Conservation (phyloP, 768 basidiomycete genomes). For the Harrya chromipes region DNA sequence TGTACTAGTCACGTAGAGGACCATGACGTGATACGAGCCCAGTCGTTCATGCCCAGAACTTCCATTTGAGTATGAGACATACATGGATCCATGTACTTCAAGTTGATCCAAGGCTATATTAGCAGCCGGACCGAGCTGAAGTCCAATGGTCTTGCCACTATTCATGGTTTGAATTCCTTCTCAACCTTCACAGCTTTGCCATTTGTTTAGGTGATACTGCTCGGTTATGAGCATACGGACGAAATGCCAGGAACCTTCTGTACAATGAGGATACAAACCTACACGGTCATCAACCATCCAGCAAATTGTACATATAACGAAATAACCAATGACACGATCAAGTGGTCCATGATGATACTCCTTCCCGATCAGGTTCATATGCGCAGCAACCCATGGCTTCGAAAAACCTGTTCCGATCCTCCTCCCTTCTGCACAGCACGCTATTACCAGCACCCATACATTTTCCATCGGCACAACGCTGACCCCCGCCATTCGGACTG, state of each 20-base stretch:
- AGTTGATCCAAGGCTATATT: too few relatives aligned
- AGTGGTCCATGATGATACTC: neutral
- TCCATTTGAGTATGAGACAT: too few relatives aligned
- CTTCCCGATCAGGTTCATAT: conserved; percentile 38
- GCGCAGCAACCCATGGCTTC: conserved; percentile 42
- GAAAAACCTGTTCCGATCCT: conserved; percentile 44
- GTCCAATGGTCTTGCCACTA: too few relatives aligned
- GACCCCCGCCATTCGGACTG: conserved; percentile 11
- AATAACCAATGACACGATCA: neutral
- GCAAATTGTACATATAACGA: neutral
- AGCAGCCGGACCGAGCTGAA: too few relatives aligned
- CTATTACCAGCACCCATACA: conserved; percentile 40
- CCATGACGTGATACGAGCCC: too few relatives aligned
- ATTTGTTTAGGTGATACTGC: too few relatives aligned
- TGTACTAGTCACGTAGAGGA: neutral
- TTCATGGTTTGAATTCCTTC: too few relatives aligned
- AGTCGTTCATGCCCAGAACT: too few relatives aligned
- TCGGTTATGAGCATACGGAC: neutral
- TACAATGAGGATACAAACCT: conserved; percentile 11
- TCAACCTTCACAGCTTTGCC: too few relatives aligned
- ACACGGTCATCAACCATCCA: neutral
- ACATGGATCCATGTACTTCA: too few relatives aligned
- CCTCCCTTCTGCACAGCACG: conserved; percentile 39
- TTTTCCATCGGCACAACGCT: conserved; percentile 35
- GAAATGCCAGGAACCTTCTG: neutral